Percentiles rank a stretch among this genome's conserved stretches.
Evolutionary conservation across 2,329 filamentous ascomycete species (phyloP).

Genomic region (Meredithiella fracta): DNA sequence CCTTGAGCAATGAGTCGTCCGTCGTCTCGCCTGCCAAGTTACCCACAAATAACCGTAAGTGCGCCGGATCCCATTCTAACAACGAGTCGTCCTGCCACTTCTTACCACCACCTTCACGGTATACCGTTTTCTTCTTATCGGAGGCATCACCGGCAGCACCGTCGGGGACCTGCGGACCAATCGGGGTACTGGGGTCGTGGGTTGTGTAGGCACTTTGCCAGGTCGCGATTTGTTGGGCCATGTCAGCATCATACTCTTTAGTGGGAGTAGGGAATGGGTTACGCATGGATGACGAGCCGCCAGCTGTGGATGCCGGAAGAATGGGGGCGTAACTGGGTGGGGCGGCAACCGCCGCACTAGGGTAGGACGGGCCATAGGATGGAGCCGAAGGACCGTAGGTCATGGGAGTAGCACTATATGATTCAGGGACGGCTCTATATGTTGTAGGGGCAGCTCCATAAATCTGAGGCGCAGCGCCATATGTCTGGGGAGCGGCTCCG

Average conservation of each 20-base stretch:
- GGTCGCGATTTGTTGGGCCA: slow-evolving; percentile 70
- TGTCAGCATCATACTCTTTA: slow-evolving; percentile 27
- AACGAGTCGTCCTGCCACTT: slow-evolving; percentile 79
- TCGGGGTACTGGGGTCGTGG: slow-evolving; percentile 33
- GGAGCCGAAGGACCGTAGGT: slow-evolving; percentile 12
- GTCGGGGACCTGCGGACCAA: slow-evolving; percentile 21
- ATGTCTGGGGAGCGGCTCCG: slow-evolving; percentile 22
- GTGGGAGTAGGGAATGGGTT: slow-evolving; percentile 62
- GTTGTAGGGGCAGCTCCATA: slow-evolving; percentile 22
- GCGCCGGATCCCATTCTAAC: slow-evolving; percentile 88
- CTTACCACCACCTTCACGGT: slow-evolving; percentile 77
- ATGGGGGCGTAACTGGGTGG: slow-evolving; percentile 1
- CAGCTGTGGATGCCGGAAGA: background rate
- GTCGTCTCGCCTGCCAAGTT: slow-evolving; percentile 96
- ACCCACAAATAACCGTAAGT: slow-evolving; percentile 88
- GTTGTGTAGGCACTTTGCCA: slow-evolving; percentile 82
- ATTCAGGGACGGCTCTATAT: slow-evolving; percentile 20
- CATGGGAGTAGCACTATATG: slow-evolving; percentile 19
- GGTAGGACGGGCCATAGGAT: slow-evolving; percentile 1
- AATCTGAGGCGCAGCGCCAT: slow-evolving; percentile 17
- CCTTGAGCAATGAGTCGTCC: slow-evolving; percentile 86
- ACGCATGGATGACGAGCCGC: slow-evolving; percentile 44
- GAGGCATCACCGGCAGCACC: slow-evolving; percentile 17
- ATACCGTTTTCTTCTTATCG: slow-evolving; percentile 70
- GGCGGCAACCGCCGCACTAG: background rate